A percentile compares a stretch with the other conserved stretches of the same genome.
phyloP scores from a whole-genome alignment of 495 filamentous ascomycete species.

The Penicillium egyptiacum region DNA sequence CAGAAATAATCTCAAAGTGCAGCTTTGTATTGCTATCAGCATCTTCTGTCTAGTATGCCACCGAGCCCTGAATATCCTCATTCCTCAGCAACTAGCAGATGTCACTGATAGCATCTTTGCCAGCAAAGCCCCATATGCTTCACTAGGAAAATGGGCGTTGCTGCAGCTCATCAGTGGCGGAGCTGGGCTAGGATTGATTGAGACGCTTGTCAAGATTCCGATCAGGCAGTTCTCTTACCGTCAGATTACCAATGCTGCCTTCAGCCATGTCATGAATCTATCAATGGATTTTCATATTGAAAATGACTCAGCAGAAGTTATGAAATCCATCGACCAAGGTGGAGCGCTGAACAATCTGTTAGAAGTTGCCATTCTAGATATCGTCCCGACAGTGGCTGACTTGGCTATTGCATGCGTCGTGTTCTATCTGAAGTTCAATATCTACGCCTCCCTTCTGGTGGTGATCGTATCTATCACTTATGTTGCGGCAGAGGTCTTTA shows the following conservation, averaged over 20 bases:
- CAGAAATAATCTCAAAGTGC: conserved; percentile 53
- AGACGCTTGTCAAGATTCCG: conserved; percentile 17
- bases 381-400: conserved; percentile 7
- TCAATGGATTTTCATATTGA: conserved; percentile 16
- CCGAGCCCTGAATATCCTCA: conserved; percentile 50
- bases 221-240: conserved; percentile 25
- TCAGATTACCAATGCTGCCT: conserved; percentile 25
- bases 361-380: conserved; percentile 15
- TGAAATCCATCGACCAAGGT: conserved; percentile 24
- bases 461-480: conserved; percentile 11
- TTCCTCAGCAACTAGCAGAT: conserved; percentile 66
- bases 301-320: conserved; percentile 19
- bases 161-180: conserved; percentile 7
- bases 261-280: conserved; percentile 23
- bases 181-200: conserved; percentile 13
- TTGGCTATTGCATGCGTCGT: conserved; percentile 13
- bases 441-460: conserved; percentile 11
- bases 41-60: conserved; percentile 2
- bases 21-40: conserved; percentile 49
- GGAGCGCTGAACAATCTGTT: conserved; percentile 16
- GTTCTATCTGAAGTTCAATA: conserved; percentile 18
- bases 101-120: conserved; percentile 60
- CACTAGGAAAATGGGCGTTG: conserved; percentile 52
- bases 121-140: conserved; percentile 52
- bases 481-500: conserved; percentile 13